Conservation (phyloP, 2,329 filamentous ascomycete genomes). For the Aciculosporium take region DNA sequence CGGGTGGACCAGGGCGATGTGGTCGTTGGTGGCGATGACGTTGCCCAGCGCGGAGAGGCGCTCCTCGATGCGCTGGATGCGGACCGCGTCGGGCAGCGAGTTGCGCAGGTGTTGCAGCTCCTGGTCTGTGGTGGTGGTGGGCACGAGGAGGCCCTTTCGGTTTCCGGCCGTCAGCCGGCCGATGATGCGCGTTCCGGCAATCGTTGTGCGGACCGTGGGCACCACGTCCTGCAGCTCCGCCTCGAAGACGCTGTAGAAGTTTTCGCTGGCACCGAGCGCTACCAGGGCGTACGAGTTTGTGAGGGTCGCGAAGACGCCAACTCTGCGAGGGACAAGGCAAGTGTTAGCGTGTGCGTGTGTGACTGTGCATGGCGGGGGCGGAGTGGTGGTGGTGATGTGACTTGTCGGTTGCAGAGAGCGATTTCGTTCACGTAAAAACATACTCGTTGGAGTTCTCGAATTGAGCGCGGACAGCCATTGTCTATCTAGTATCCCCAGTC, state of each 20-base stretch:
- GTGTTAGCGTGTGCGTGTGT: neutral
- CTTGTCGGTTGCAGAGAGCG: neutral
- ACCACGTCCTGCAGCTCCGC: constrained; percentile 94
- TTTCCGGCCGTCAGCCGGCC: constrained; percentile 92
- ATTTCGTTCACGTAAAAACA: constrained; percentile 19
- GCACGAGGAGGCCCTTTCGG: constrained; percentile 90
- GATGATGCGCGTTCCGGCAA: constrained; percentile 91
- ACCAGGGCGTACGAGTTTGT: constrained; percentile 96
- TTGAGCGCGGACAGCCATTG: constrained; percentile 56
- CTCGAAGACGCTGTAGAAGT: constrained; percentile 99
- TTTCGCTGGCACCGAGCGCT: constrained; percentile 87
- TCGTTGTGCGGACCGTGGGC: constrained; percentile 91
- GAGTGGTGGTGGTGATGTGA: constrained; percentile 7
- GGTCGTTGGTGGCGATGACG: constrained; percentile 92
- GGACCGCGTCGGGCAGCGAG: constrained; percentile 77
- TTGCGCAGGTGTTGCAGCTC: constrained; percentile 96
- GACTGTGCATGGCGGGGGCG: constrained; percentile 14
- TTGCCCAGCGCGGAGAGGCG: constrained; percentile 89
- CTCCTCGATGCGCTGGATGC: constrained; percentile 97
- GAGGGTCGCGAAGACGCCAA: constrained; percentile 91
- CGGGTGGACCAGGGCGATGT: constrained; percentile 90
- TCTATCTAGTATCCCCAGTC: constrained; percentile 10
- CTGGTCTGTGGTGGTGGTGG: constrained; percentile 92
- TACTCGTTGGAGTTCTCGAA: constrained; percentile 91
- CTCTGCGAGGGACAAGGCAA: constrained; percentile 35